Percentiles rank a stretch among this genome's conserved stretches.
These are phyloP conservation scores for Chloranthus sessilifolius DNA, from an alignment of 164 flowering plant genomes.

Conservation along the genomic window DNA sequence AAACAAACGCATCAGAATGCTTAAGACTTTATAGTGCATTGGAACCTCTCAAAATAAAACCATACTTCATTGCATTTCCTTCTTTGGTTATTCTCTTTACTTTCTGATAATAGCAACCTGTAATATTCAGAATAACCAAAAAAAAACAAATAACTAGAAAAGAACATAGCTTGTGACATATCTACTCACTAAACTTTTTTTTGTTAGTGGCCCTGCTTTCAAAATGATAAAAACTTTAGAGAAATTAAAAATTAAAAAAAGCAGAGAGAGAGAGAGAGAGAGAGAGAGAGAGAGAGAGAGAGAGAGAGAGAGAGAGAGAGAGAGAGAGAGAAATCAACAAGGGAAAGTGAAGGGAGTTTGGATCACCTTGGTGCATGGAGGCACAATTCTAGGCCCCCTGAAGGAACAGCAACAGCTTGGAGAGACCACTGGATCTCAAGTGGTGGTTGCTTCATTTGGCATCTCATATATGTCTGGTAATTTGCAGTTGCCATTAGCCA, in stretches of 20 bases:
- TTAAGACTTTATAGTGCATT: background rate
- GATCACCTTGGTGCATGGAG: constrained; percentile 73
- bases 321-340: background rate
- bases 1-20: constrained; percentile 1
- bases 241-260: constrained; percentile 4
- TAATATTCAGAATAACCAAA: constrained; percentile 11
- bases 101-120: constrained; percentile 13
- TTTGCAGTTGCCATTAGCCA: constrained; percentile 74
- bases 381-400: constrained; percentile 69
- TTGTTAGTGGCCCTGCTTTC: constrained; percentile 26
- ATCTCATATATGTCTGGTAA: constrained; percentile 67
- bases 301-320: background rate
- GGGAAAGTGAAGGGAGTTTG: background rate
- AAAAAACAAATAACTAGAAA: constrained; percentile 28
- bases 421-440: constrained; percentile 74
- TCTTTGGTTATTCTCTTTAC: background rate
- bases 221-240: constrained; percentile 14
- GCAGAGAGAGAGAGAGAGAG: background rate
- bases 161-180: constrained; percentile 22
- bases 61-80: background rate
- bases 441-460: constrained; percentile 69
- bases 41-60: no score
- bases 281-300: background rate
- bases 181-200: constrained; percentile 24
- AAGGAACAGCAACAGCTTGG: constrained; percentile 76